Base-by-base conservation (phyloP, 1,284 basidiomycete genomes). In the Moesziomyces parantarcticus region DNA sequence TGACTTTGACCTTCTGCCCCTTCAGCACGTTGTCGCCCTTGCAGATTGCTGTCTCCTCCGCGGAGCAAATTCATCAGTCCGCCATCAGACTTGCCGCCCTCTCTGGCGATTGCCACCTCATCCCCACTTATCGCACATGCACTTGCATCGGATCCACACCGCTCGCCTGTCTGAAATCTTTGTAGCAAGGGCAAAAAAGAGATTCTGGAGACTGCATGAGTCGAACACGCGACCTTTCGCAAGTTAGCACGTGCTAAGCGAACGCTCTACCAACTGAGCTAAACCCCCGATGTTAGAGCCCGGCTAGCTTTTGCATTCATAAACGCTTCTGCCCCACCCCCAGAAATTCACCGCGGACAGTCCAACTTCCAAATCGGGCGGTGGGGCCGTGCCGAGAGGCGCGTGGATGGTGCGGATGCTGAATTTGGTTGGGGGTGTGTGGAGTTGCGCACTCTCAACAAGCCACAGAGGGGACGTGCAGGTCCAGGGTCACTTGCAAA, bases 251-350 rank as follows among this genome's bases (percentile, higher is more conserved):
- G 41, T 75, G 72, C 72, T 75, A 75, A 75, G 72, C 72, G 67
- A 75, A 75, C 67, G 72, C 72, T 75, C 74, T 74, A 74, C 74
- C 74, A 69, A 69, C 74, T 76, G 66, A 76, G 71, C 70, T 73
- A 76, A 73, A 73, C 64, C 74, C 69, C 69, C 68, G 56, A 57
- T 39, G 36, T 39, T 18, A 32, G 29, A 32, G 16, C 16, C 16
- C 2, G 1, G 36, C 36, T 7, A 2, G 6, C 16, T 5, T 2
- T 18, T n/a, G 36, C 18, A 3, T n/a, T 6, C 1, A 39, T n/a
- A 8, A n/a, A 3, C 4, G 16, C 11, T 0, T n/a, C n/a, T n/a
- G n/a, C n/a, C n/a, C n/a, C n/a, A n/a, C n/a, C n/a, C n/a, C n/a
- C n/a, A n/a, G n/a, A n/a, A n/a, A n/a, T n/a, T n/a, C n/a, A n/a